Evolutionary conservation across 2,329 filamentous ascomycete genomes (phyloP).

Genomic region (Exophiala calicioides): DNA sequence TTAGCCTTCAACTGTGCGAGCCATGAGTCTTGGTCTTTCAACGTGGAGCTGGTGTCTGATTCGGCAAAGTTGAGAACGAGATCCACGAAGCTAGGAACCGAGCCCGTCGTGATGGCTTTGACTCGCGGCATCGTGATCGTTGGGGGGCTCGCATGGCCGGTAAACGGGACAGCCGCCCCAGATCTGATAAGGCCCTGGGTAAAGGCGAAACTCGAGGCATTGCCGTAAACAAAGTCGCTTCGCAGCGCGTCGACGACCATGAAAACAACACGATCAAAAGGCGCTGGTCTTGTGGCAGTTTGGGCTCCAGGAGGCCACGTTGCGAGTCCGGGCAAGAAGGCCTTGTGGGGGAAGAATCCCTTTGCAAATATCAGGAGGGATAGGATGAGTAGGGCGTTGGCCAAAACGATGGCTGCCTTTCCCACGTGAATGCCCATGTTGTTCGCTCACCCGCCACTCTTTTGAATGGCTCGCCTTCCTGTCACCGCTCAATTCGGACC

Average conservation of each 20-base stretch:
- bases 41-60: conserved; percentile 83
- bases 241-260: conserved; percentile 97
- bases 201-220: conserved; percentile 77
- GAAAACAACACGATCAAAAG: conserved; percentile 88
- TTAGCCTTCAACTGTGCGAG: conserved; percentile 84
- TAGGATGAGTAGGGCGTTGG: conserved; percentile 29
- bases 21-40: conserved; percentile 92
- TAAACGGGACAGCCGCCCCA: conserved; percentile 86
- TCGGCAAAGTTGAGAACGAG: conserved; percentile 96
- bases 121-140: conserved; percentile 98
- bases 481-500: no score
- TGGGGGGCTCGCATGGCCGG: conserved; percentile 90
- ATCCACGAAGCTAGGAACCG: conserved; percentile 96
- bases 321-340: conserved; percentile 82
- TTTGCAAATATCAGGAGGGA: conserved; percentile 69
- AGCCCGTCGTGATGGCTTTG: conserved; percentile 96
- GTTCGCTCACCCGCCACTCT: no score
- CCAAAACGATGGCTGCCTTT: conserved; percentile 10
- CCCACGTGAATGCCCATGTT: conserved; percentile 6
- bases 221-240: conserved; percentile 77
- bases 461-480: no score
- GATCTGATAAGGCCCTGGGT: conserved; percentile 85
- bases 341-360: conserved; percentile 98
- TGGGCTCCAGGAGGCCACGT: conserved; percentile 48
- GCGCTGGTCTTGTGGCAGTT: conserved; percentile 34